phyloP scores from a whole-genome alignment of 495 filamentous ascomycete species.

The Physcia stellaris region DNA sequence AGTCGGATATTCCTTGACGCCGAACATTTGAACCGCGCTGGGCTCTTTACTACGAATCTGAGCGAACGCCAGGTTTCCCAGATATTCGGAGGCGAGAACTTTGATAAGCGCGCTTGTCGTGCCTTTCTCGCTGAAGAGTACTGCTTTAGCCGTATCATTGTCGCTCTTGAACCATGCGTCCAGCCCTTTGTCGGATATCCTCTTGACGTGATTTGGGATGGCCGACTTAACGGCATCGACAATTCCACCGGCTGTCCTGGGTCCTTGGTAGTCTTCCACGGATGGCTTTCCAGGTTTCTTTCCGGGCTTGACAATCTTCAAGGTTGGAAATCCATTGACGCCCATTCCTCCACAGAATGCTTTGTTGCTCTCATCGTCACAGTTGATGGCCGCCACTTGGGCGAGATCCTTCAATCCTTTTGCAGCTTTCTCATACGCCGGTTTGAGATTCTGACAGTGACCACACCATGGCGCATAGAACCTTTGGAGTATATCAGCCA shows the following conservation, averaged over 20 bases:
- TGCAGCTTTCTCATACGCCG: conserved; percentile 88
- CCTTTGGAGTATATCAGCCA: conserved; percentile 31
- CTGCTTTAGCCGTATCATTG: conserved; percentile 67
- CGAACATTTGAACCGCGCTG: conserved; percentile 57
- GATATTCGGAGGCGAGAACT: conserved; percentile 79
- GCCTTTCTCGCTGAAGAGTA: conserved; percentile 92
- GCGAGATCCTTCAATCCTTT: conserved; percentile 77
- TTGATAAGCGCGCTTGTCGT: conserved; percentile 70
- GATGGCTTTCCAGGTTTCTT: conserved; percentile 71
- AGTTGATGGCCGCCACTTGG: conserved; percentile 90
- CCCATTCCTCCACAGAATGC: conserved; percentile 76
- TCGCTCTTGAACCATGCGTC: conserved; percentile 61
- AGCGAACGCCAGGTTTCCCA: conserved; percentile 66
- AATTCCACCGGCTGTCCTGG: conserved; percentile 69
- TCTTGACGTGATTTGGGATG: conserved; percentile 86
- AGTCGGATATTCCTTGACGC: conserved; percentile 62
- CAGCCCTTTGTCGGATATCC: conserved; percentile 63
- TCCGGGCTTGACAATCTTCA: conserved; percentile 83
- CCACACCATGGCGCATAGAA: conserved; percentile 97
- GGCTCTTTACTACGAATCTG: conserved; percentile 79
- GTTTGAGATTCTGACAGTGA: conserved; percentile 90
- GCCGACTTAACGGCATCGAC: conserved; percentile 70
- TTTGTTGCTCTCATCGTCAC: conserved; percentile 92
- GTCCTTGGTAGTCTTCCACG: conserved; percentile 88
- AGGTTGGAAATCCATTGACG: conserved; percentile 87